A percentile compares a stretch with the other conserved stretches of the same genome.
Evolutionary conservation across 305 asterid species (phyloP).

Genomic region (Fraxinus nigra): DNA sequence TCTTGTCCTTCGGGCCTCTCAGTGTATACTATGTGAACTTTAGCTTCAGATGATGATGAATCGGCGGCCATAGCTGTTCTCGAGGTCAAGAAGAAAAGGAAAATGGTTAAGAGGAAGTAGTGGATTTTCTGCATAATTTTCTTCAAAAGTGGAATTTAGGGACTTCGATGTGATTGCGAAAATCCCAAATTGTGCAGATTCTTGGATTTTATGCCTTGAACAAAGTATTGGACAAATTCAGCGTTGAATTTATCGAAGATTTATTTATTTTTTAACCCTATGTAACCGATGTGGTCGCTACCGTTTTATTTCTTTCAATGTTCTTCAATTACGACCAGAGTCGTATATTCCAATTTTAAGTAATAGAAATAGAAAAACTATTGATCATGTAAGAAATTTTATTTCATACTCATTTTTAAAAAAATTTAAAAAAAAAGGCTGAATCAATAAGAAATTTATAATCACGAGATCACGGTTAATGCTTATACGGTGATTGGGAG

Average conservation of each 20-base stretch:
- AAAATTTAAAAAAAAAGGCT: no score
- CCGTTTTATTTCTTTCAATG: neutral
- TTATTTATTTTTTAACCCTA: no score
- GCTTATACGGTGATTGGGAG: no score
- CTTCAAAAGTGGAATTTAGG: neutral
- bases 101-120: neutral
- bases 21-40: slow-evolving; percentile 78
- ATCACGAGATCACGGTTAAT: no score
- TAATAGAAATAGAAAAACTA: neutral
- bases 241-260: neutral
- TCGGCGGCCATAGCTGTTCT: slow-evolving; percentile 46
- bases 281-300: neutral
- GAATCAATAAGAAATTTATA: no score
- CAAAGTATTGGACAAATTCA: neutral
- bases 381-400: neutral
- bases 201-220: neutral
- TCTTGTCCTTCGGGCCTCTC: slow-evolving; percentile 58
- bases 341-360: neutral
- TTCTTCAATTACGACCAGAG: neutral
- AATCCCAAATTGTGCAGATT: neutral
- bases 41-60: slow-evolving; percentile 57
- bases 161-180: neutral
- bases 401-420: no score
- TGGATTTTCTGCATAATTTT: neutral
- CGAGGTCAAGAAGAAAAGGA: slow-evolving; percentile 7